Evolutionary conservation across 805 yeast genomes (phyloP), one percentile per base, ranked within the genome.

Genomic region (Spencermartinsiella europaea): DNA sequence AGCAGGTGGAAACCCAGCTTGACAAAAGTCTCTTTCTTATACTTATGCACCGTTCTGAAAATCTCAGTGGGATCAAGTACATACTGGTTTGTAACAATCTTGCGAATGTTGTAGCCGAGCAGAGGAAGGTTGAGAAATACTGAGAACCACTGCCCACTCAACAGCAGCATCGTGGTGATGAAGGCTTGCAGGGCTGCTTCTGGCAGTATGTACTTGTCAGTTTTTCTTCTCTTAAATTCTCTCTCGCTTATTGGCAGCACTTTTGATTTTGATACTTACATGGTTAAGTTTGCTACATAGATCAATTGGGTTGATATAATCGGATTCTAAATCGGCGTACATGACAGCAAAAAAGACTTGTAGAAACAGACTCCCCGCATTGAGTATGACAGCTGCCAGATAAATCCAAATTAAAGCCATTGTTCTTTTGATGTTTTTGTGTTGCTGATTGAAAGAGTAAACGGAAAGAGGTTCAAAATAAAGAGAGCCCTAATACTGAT

Each of bases 1-100:
- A 89, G 70, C 60, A 93, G 75, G 67, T 87, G 90, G 78, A 87
- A 87, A 5, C 93, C 96, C 59, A 93, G 77, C 69, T 93, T 93
- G 66, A 85, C 66, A 64, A 90, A 91, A 45, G 88, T 76, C 69
- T 88, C 97, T 65, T 82, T 84, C 80, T 91, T 93, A 72, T 91
- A 95, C 62, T 83, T 85, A 60, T 84, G 78, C 60, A 91, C 77
- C 28, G 97, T 90, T 74, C 98, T 82, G 72, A 91, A 91, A 61
- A 91, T 93, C 70, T 93, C 99, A 35, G 99, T 91, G 49, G 99
- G 98, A 68, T 91, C 99, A 63, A 93, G 79, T 51, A 85, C 70
- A 66, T 89, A 89, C 68, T 81, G 83, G 67, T 88, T 87, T 58
- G 77, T 81, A 69, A 83, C 68, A 59, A 86, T 76, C 67, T 86